Conservation (phyloP, 2,329 filamentous ascomycete species). For the Fonsecaea pedrosoi region DNA sequence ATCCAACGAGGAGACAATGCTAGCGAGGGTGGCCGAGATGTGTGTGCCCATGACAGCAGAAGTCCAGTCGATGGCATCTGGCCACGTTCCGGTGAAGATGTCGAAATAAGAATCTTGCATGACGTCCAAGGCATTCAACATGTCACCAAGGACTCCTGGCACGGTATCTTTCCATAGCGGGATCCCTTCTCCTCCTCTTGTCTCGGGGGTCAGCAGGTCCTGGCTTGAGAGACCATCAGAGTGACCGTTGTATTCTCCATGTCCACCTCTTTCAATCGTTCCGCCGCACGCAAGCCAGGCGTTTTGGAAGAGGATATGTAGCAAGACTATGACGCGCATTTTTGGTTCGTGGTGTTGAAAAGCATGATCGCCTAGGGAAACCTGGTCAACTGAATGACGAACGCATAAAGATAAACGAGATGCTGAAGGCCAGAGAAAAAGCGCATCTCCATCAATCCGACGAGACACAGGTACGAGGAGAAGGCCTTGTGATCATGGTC, state of each 20-base stretch:
- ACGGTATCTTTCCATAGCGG: slow-evolving; percentile 11
- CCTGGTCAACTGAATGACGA: slow-evolving; percentile 1
- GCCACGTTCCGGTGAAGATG: slow-evolving; percentile 80
- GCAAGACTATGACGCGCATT: slow-evolving; percentile 26
- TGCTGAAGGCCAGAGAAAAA: not conserved
- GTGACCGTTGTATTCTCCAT: not conserved
- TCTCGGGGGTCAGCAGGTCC: slow-evolving; percentile 21
- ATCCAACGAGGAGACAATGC: slow-evolving; percentile 66
- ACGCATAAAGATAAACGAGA: slow-evolving; percentile 1
- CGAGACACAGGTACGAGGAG: slow-evolving; percentile 11
- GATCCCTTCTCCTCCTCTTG: slow-evolving; percentile 21
- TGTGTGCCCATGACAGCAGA: slow-evolving; percentile 83
- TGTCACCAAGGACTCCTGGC: slow-evolving; percentile 39
- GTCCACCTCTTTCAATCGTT: slow-evolving; percentile 20
- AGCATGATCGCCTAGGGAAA: slow-evolving; percentile 26
- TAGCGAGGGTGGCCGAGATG: slow-evolving; percentile 73
- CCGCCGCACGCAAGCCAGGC: slow-evolving; percentile 14
- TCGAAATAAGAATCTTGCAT: slow-evolving; percentile 82
- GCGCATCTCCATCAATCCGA: slow-evolving; percentile 16
- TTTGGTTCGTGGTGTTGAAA: slow-evolving; percentile 9
- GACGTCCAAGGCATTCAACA: slow-evolving; percentile 70
- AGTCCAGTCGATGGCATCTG: slow-evolving; percentile 89
- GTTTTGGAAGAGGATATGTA: slow-evolving; percentile 16
- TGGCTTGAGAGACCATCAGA: slow-evolving; percentile 11
- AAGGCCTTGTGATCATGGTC: slow-evolving; percentile 27